Evolutionary conservation across 179 eudicot genomes (phyloP).

Genomic region (Silene noctiflora): DNA sequence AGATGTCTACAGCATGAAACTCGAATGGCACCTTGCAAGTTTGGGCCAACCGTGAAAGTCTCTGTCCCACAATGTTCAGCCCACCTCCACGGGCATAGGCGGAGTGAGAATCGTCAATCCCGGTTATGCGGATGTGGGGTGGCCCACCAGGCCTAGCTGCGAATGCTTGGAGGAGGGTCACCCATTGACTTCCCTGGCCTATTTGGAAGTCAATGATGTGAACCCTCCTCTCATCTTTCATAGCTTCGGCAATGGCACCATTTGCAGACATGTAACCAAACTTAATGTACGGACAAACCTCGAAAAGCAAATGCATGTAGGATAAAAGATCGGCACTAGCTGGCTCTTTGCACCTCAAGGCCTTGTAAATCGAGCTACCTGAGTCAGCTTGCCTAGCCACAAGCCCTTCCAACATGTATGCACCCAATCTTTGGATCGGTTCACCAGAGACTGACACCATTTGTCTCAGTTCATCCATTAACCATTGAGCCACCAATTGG

Average conservation of each 20-base stretch:
- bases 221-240: constrained; percentile 60
- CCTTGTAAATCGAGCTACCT: constrained; percentile 71
- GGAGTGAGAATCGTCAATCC: constrained; percentile 66
- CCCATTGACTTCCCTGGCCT: constrained; percentile 90
- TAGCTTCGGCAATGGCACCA: constrained; percentile 92
- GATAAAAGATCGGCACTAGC: constrained; percentile 69
- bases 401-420: constrained; percentile 91
- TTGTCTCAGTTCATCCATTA: constrained; percentile 69
- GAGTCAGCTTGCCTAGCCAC: constrained; percentile 77
- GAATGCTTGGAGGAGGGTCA: constrained; percentile 82
- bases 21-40: constrained; percentile 77
- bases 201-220: constrained; percentile 89
- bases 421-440: constrained; percentile 87
- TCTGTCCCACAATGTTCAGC: constrained; percentile 54
- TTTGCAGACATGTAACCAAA: constrained; percentile 98
- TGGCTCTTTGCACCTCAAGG: constrained; percentile 70
- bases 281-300: constrained; percentile 90
- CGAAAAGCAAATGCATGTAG: constrained; percentile 74
- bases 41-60: constrained; percentile 66
- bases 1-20: constrained; percentile 49
- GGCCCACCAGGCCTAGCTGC: constrained; percentile 96
- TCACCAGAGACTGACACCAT: constrained; percentile 91
- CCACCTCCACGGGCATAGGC: constrained; percentile 87
- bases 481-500: constrained; percentile 45
- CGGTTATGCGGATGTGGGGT: constrained; percentile 84